These are phyloP conservation scores for Phtheirospermum japonicum DNA, from an alignment of 257 asterid species.

Conservation along the genomic window DNA sequence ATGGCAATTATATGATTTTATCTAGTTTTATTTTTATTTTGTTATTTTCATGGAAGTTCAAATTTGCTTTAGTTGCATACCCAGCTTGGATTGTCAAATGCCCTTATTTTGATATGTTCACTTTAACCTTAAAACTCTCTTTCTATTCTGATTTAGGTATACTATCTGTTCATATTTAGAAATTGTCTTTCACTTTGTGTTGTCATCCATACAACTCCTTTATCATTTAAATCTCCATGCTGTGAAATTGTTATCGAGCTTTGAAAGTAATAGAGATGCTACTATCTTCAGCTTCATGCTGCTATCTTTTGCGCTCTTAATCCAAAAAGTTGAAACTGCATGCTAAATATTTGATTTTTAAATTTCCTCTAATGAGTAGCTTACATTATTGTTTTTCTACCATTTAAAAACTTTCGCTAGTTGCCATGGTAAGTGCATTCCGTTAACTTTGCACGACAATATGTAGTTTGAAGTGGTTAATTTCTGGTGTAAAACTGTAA, in stretches of 20 bases:
- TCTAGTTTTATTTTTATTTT: no score
- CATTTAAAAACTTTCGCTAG: neutral
- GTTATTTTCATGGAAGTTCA: neutral
- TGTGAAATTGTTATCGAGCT: neutral
- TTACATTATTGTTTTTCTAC: neutral
- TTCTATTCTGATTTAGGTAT: neutral
- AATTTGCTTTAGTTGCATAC: neutral
- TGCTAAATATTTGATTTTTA: no score
- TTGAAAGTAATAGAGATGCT: neutral
- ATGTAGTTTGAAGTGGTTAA: neutral
- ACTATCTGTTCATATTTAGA: neutral
- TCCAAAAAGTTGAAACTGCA: neutral
- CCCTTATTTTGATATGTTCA: neutral
- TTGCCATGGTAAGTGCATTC: conserved; percentile 6
- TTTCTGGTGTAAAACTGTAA: neutral
- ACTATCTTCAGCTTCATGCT: neutral
- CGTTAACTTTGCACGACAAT: neutral
- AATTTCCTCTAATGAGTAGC: conserved; percentile 5
- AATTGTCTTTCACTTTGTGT: neutral
- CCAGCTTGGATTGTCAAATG: neutral
- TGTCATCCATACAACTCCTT: neutral
- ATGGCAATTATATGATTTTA: no score
- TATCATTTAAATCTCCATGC: neutral
- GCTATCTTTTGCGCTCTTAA: neutral
- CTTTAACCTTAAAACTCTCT: no score